phyloP scores from a whole-genome alignment of 257 asterid species.

The Capsicum pubescens region DNA sequence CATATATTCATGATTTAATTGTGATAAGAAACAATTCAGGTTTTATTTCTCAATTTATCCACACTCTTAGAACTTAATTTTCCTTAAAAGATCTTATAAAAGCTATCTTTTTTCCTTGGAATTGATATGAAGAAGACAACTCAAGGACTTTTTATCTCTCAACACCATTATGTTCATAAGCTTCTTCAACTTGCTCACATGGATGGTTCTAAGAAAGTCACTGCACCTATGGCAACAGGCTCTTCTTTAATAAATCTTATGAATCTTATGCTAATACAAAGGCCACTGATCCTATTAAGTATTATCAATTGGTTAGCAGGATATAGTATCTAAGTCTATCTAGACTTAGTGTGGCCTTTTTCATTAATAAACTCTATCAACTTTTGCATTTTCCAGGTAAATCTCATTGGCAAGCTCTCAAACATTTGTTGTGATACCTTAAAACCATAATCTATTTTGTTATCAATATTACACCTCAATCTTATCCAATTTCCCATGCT shows the following conservation, averaged over 20 bases:
- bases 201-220: not conserved
- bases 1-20: not conserved
- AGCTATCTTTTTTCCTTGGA: not conserved
- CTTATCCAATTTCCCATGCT: not conserved
- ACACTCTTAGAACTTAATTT: not conserved
- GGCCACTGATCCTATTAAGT: not conserved
- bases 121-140: not conserved
- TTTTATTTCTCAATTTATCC: not conserved
- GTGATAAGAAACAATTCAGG: not conserved
- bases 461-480: not conserved
- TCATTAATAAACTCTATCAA: not conserved
- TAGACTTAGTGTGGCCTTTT: not conserved
- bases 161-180: not conserved
- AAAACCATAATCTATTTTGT: not conserved
- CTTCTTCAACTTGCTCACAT: not conserved
- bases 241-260: not conserved
- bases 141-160: not conserved
- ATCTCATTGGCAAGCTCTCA: not conserved
- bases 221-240: not conserved
- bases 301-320: not conserved
- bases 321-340: not conserved
- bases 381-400: not conserved
- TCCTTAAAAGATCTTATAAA: not conserved
- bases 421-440: not conserved
- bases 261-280: not conserved